Evolutionary conservation across 345 rosid genomes (phyloP), one percentile per base, ranked within the genome.

Genomic region (Dipteronia sinensis): DNA sequence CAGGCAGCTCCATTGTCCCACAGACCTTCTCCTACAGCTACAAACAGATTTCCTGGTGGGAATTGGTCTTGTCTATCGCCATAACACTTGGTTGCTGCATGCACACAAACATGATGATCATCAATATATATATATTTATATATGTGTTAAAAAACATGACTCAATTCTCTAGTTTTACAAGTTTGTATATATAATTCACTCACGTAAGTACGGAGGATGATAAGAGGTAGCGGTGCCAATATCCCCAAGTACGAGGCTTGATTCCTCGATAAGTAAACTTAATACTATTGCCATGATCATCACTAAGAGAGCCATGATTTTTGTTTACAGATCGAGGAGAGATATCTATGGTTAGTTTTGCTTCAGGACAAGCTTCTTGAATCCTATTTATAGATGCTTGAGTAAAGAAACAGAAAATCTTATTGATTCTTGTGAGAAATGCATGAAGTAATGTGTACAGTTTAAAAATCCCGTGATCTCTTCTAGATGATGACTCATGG

Each of bases 1-100:
- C 86, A 85, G 5, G 88, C 88, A 1, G 88, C 86, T 1, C 83
- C 79, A 0, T 81, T 83, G 49, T 83, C 86, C 86, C 86, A 83
- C 72, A 83, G 25, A 1, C 77, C 86, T 63, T 86, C 82, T 17
- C 84, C 78, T 31, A 79, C 83, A 0, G 85, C 79, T 3, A 79
- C 58, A 34, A 84, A 81, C 62, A 76, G 22, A 25, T 77, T 77
- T 6, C 85, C 82, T 2, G 72, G 76, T 0, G 82, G 84, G 67
- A 81, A 78, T 53, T 81, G 84, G 3, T 84, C 87, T 76, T 76
- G 76, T n/a, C 76, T 44, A 77, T 78, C 49, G 7, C 87, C 84
- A 46, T 78, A 23, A 47, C 84, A 81, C 59, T 65, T 16, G 1
- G 84, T 84, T 29, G 87, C 84, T 81, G 70, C 65, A 42, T 42